Base-by-base conservation (phyloP, 148 eudicot genomes). In the Dysphania ambrosioides region DNA sequence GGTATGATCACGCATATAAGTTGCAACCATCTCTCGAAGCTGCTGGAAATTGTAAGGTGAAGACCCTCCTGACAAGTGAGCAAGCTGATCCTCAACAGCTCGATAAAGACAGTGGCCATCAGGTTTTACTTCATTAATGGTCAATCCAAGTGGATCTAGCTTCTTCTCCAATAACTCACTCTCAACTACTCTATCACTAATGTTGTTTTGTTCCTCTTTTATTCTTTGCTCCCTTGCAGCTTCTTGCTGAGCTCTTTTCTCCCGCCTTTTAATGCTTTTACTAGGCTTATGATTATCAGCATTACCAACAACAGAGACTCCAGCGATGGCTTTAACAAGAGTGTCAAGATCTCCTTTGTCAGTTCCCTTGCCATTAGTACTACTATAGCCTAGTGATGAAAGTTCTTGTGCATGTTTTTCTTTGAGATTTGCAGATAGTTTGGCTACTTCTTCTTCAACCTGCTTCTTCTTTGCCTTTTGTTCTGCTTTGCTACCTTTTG, bases 401-500 rank as follows among this genome's bases (percentile, higher is more conserved):
- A 90, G 90, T 79, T 90, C 95, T 44, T 73, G 74, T 5, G 86
- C 87, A 27, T 90, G 95, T 56, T 77, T 83, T 79, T 86, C 86
- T 78, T 85, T 88, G 10, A 88, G 88, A 69, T 86, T 77, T 32
- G 81, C 74, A 13, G 90, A 88, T 21, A 88, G 81, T 67, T 75
- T 73, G 23, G 86, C 75, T 56, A 88, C 78, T 76, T 88, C 86
- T 61, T 90, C 94, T 73, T 90, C 95, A 31, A 90, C 91, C 78
- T 86, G 95, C 78, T 86, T 90, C 80, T 90, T 88, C 79, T 90
- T 90, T 63, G 88, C 86, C 75, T 90, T 88, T 75, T 88, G 95
- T 76, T 90, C 95, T 38, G 90, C 91, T 78, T 90, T 90, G 85
- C 95, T 90, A 61, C 91, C 95, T 84, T 83, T 90, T 57, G 95